Conservation (phyloP, 306 rosid species). For the Gastrolobium bilobum region DNA sequence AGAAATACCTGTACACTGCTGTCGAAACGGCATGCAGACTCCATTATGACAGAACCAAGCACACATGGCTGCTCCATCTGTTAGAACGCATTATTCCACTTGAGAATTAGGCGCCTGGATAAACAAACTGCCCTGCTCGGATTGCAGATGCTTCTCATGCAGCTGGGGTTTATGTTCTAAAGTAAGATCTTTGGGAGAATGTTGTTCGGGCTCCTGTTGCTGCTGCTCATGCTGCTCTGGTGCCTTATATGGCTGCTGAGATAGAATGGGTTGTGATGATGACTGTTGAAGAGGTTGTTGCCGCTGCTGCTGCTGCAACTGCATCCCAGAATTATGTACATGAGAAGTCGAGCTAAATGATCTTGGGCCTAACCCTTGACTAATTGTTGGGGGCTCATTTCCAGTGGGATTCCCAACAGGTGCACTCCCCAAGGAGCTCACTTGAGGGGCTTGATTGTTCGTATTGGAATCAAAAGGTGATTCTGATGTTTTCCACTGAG, state of each 20-base stretch:
- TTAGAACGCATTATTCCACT: slow-evolving; percentile 61
- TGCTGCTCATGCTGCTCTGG: slow-evolving; percentile 53
- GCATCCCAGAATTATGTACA: slow-evolving; percentile 73
- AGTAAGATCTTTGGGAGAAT: slow-evolving; percentile 53
- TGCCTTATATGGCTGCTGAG: slow-evolving; percentile 62
- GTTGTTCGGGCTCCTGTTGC: slow-evolving; percentile 51
- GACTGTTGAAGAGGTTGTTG: slow-evolving; percentile 58
- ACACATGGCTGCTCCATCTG: slow-evolving; percentile 55
- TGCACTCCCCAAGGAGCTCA: slow-evolving; percentile 59
- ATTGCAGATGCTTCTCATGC: slow-evolving; percentile 64
- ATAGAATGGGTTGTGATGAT: slow-evolving; percentile 51
- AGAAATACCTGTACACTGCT: slow-evolving; percentile 76
- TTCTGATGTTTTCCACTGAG: slow-evolving; percentile 77
- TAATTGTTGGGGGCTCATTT: slow-evolving; percentile 59
- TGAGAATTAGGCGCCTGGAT: slow-evolving; percentile 64
- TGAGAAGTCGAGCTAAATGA: slow-evolving; percentile 66
- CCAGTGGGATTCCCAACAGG: slow-evolving; percentile 61
- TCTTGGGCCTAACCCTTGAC: slow-evolving; percentile 69
- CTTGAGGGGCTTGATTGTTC: slow-evolving; percentile 58
- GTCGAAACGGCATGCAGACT: slow-evolving; percentile 62
- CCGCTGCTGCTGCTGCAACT: slow-evolving; percentile 66
- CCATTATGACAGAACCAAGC: slow-evolving; percentile 54
- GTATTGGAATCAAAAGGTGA: slow-evolving; percentile 63
- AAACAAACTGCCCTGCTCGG: slow-evolving; percentile 67
- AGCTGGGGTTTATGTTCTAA: slow-evolving; percentile 63